Evolutionary conservation across 2,329 filamentous ascomycete genomes (phyloP).

Genomic region (Epichloe glyceriae): DNA sequence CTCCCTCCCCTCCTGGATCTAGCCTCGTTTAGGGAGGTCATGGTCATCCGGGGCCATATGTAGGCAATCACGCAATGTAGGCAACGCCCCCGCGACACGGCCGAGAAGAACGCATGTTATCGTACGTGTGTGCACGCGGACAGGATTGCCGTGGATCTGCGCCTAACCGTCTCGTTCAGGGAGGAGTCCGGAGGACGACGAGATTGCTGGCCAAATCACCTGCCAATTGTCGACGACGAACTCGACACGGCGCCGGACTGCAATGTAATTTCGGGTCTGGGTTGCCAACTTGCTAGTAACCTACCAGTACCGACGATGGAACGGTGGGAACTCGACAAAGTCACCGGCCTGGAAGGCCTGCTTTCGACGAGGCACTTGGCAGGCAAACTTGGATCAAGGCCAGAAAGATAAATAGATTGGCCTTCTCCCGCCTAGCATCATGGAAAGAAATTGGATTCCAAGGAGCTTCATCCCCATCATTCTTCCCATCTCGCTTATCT

Average conservation of each 20-base stretch:
- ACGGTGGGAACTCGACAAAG: background rate
- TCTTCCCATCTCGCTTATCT: background rate
- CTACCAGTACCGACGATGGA: background rate
- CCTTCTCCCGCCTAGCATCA: background rate
- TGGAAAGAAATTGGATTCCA: background rate
- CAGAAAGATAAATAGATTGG: background rate
- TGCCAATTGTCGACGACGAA: background rate
- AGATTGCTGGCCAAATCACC: background rate
- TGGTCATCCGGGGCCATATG: too few relatives aligned
- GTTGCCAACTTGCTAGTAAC: background rate
- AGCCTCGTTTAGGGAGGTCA: background rate
- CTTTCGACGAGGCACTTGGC: background rate
- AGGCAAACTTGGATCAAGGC: background rate
- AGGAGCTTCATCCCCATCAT: background rate
- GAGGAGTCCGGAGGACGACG: background rate
- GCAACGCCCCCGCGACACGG: background rate
- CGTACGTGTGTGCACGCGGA: background rate
- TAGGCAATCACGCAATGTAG: background rate
- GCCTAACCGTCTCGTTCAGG: constrained; percentile 3
- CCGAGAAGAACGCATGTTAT: too few relatives aligned
- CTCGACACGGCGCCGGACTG: background rate
- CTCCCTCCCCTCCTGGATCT: background rate
- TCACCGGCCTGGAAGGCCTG: background rate
- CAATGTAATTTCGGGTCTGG: background rate
- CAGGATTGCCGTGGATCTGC: constrained; percentile 2